Conservation (phyloP, 2,329 filamentous ascomycete genomes). For the Amphichorda felina region DNA sequence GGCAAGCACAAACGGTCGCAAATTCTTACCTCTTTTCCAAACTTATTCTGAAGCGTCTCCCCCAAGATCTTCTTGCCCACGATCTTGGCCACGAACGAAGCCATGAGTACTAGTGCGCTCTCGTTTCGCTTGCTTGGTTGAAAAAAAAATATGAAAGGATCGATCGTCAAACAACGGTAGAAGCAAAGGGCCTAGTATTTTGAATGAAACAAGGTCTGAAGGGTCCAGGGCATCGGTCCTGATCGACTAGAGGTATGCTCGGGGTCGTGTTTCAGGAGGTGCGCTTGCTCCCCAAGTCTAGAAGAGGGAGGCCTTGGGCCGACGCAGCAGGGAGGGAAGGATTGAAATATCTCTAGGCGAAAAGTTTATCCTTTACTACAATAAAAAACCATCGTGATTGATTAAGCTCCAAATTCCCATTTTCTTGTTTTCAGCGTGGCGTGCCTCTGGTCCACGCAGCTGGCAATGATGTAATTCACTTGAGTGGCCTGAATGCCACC, state of each 20-base stretch:
- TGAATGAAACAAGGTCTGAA: no score
- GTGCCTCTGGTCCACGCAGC: neutral
- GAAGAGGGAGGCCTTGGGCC: no score
- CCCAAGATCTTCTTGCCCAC: constrained; percentile 45
- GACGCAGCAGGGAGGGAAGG: no score
- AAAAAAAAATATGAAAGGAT: neutral
- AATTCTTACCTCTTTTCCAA: constrained; percentile 39
- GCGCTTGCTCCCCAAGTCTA: no score
- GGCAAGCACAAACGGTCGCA: neutral
- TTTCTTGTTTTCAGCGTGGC: constrained; percentile 2
- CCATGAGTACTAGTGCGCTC: constrained; percentile 28
- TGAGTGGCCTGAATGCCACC: neutral
- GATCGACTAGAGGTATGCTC: no score
- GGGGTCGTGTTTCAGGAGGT: no score
- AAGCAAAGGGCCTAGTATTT: no score
- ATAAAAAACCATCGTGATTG: neutral
- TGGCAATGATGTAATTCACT: constrained; percentile 3
- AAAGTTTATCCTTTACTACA: no score
- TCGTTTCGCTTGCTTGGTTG: no score
- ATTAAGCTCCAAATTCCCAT: neutral
- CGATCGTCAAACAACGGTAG: neutral
- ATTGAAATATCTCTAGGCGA: no score
- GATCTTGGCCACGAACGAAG: constrained; percentile 38
- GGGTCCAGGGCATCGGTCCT: no score
- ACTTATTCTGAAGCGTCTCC: constrained; percentile 44